A percentile compares a stretch with the other conserved stretches of the same genome.
Evolutionary conservation across 495 filamentous ascomycete genomes (phyloP).

Genomic region (Hyaloscypha finlandica): DNA sequence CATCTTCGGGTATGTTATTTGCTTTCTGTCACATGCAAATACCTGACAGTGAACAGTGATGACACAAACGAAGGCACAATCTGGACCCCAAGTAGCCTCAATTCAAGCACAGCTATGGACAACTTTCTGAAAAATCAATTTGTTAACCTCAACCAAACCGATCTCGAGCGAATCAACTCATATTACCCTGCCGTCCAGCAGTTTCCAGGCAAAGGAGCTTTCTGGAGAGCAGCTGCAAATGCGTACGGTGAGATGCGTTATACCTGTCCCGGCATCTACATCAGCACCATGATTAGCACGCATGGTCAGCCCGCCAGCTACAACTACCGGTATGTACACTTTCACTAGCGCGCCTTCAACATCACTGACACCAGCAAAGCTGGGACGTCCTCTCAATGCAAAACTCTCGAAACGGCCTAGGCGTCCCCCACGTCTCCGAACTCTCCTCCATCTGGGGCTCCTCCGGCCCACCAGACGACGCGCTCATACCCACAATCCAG

Average conservation of each 20-base stretch:
- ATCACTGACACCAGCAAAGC: background rate
- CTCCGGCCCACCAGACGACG: slow-evolving; percentile 23
- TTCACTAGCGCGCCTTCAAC: background rate
- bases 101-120: slow-evolving; percentile 46
- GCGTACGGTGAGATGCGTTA: slow-evolving; percentile 77
- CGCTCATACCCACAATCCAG: slow-evolving; percentile 53
- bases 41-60: slow-evolving; percentile 46
- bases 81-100: slow-evolving; percentile 57
- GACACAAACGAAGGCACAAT: slow-evolving; percentile 70
- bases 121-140: slow-evolving; percentile 66
- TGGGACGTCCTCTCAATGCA: slow-evolving; percentile 57
- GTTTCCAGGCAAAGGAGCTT: slow-evolving; percentile 48
- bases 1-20: slow-evolving; percentile 49
- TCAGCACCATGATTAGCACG: slow-evolving; percentile 47
- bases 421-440: slow-evolving; percentile 65
- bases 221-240: slow-evolving; percentile 60
- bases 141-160: slow-evolving; percentile 51
- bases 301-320: slow-evolving; percentile 46
- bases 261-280: slow-evolving; percentile 64
- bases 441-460: slow-evolving; percentile 61
- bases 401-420: slow-evolving; percentile 51
- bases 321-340: slow-evolving; percentile 58
- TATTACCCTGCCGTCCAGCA: slow-evolving; percentile 54
- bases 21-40: background rate
- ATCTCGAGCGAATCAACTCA: slow-evolving; percentile 56